Evolutionary conservation across 2,329 filamentous ascomycete species (phyloP).

Genomic region (Colletotrichum nymphaeae): DNA sequence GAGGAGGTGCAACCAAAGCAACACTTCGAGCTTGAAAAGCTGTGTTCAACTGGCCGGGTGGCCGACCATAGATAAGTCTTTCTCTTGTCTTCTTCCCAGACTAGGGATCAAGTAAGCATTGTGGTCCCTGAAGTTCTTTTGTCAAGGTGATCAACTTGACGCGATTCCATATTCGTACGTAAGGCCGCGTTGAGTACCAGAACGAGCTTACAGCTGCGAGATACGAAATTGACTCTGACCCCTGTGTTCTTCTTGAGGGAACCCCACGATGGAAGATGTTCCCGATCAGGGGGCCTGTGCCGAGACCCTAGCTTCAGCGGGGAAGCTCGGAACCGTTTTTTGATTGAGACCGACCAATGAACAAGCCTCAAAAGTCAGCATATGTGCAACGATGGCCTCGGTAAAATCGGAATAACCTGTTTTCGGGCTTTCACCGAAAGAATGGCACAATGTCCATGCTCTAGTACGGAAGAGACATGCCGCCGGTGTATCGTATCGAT

Average conservation of each 20-base stretch:
- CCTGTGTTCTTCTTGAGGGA: not conserved
- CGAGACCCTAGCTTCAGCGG: not conserved
- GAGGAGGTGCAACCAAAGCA: not conserved
- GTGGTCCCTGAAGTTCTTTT: not conserved
- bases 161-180: constrained; percentile 16
- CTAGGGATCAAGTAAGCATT: not conserved
- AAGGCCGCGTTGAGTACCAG: constrained; percentile 11
- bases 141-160: not conserved
- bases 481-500: not conserved
- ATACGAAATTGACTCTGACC: constrained; percentile 16
- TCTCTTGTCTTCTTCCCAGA: not conserved
- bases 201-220: constrained; percentile 12
- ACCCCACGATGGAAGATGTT: not conserved
- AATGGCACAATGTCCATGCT: not conserved
- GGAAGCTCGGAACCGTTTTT: constrained; percentile 4
- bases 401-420: constrained; percentile 18
- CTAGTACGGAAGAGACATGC: not conserved
- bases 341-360: not conserved
- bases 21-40: no score
- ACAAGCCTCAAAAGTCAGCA: constrained; percentile 17
- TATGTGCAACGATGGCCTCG: not conserved
- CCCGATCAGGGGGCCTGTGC: constrained; percentile 17
- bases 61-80: not conserved
- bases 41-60: not conserved
- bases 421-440: constrained; percentile 6